Evolutionary conservation across 805 yeast species (phyloP).

Genomic region (Jamesozyma spencerorum): DNA sequence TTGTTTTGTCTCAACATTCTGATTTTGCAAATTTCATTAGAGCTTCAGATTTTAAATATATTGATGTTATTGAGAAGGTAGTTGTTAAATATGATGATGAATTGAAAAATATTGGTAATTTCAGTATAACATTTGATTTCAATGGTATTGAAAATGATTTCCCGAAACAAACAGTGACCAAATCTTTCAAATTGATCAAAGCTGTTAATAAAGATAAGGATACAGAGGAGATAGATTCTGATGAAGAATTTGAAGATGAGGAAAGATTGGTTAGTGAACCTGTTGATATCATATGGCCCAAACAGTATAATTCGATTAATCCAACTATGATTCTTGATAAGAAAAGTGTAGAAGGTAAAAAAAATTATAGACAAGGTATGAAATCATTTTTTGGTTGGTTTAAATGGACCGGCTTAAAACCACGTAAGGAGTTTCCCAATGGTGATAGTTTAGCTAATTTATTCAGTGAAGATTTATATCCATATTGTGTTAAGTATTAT

Average conservation of each 20-base stretch:
- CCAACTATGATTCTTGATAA: constrained; percentile 42
- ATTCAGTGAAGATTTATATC: constrained; percentile 71
- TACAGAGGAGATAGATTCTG: constrained; percentile 14
- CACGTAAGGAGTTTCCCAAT: constrained; percentile 66
- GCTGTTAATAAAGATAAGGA: constrained; percentile 14
- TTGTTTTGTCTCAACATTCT: constrained; percentile 72
- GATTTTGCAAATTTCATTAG: constrained; percentile 76
- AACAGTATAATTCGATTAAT: constrained; percentile 44
- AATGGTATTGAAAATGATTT: constrained; percentile 39
- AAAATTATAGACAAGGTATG: constrained; percentile 59
- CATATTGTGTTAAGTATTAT: constrained; percentile 76
- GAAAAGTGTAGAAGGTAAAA: constrained; percentile 45
- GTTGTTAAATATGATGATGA: constrained; percentile 42
- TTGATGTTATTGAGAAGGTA: constrained; percentile 59
- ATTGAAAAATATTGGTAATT: constrained; percentile 40
- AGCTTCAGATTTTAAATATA: constrained; percentile 64
- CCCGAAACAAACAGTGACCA: constrained; percentile 50
- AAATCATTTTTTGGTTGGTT: constrained; percentile 84
- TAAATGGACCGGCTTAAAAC: constrained; percentile 69
- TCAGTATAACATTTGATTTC: constrained; percentile 52
- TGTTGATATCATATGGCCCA: constrained; percentile 62
- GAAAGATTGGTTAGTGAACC: constrained; percentile 47
- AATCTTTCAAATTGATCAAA: constrained; percentile 41
- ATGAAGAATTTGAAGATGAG: constrained; percentile 36
- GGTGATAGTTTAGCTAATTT: constrained; percentile 73